These are phyloP conservation scores for Mycosphaerelloides madeirae DNA, from an alignment of 2,329 filamentous ascomycete species.

Conservation along the genomic window DNA sequence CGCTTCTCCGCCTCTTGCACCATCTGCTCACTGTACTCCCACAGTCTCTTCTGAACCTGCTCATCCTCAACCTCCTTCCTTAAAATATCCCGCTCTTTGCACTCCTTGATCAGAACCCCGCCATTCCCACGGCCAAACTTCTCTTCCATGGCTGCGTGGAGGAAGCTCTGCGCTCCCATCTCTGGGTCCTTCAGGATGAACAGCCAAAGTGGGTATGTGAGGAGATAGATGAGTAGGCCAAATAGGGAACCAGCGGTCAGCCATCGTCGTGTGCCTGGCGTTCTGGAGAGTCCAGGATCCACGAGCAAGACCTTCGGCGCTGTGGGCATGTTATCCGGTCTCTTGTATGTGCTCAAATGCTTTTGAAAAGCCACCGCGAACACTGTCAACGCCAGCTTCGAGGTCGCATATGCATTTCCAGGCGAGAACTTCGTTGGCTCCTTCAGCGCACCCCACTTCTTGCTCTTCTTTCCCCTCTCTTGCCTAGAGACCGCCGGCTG, in stretches of 20 bases:
- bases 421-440: conserved; percentile 38
- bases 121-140: conserved; percentile 60
- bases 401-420: conserved; percentile 45
- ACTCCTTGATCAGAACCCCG: conserved; percentile 81
- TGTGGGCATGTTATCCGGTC: conserved; percentile 76
- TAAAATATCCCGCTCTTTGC: conserved; percentile 67
- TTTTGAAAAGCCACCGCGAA: conserved; percentile 91
- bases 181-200: conserved; percentile 78
- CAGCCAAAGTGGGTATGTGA: conserved; percentile 79
- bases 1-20: conserved; percentile 79
- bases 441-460: conserved; percentile 50
- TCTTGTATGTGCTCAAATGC: conserved; percentile 76
- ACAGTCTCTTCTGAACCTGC: conserved; percentile 73
- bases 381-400: conserved; percentile 71
- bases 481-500: conserved; percentile 29
- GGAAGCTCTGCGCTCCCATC: conserved; percentile 79
- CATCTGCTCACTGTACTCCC: conserved; percentile 81
- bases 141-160: conserved; percentile 81
- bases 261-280: conserved; percentile 83
- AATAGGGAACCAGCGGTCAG: conserved; percentile 77
- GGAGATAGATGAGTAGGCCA: conserved; percentile 71
- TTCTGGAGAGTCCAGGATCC: conserved; percentile 79
- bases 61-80: conserved; percentile 73
- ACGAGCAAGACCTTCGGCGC: conserved; percentile 80
- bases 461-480: conserved; percentile 41